These are phyloP conservation scores for Schrenkiella parvula DNA, from an alignment of 345 rosid species.

Conservation along the genomic window DNA sequence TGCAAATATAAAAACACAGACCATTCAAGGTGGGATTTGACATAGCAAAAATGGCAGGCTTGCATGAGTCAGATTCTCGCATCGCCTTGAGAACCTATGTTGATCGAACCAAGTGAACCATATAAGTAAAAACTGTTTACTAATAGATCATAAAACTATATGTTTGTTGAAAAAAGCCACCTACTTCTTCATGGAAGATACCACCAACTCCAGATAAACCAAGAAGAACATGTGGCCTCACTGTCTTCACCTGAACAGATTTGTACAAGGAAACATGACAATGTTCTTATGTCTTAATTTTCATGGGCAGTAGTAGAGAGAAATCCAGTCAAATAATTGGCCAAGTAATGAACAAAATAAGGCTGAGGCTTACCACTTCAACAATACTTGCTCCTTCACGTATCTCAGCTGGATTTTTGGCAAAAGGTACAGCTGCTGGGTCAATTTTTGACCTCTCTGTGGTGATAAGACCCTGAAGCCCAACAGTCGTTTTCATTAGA, in stretches of 20 bases:
- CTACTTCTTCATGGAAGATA: constrained; percentile 79
- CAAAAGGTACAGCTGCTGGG: constrained; percentile 80
- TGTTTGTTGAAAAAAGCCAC: not conserved
- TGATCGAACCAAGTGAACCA: not conserved
- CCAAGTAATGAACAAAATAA: constrained; percentile 10
- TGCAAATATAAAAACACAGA: constrained; percentile 30
- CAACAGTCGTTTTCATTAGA: constrained; percentile 24
- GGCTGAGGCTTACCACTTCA: constrained; percentile 71
- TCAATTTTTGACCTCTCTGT: constrained; percentile 82
- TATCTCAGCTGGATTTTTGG: constrained; percentile 57
- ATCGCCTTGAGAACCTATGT: constrained; percentile 85
- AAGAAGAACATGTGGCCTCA: constrained; percentile 92
- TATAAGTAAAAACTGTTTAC: not conserved
- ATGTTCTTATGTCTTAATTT: not conserved
- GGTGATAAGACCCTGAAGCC: constrained; percentile 81
- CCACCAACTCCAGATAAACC: constrained; percentile 99
- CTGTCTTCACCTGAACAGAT: constrained; percentile 66
- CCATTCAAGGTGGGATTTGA: constrained; percentile 96
- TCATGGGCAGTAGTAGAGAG: not conserved
- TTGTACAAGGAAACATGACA: constrained; percentile 9
- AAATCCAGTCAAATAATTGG: not conserved
- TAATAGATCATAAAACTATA: not conserved
- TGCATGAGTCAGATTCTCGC: constrained; percentile 75
- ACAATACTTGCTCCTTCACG: constrained; percentile 71
- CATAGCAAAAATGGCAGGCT: constrained; percentile 97